Evolutionary conservation across 2,329 filamentous ascomycete genomes (phyloP).

Genomic region (Leptographium procerum): DNA sequence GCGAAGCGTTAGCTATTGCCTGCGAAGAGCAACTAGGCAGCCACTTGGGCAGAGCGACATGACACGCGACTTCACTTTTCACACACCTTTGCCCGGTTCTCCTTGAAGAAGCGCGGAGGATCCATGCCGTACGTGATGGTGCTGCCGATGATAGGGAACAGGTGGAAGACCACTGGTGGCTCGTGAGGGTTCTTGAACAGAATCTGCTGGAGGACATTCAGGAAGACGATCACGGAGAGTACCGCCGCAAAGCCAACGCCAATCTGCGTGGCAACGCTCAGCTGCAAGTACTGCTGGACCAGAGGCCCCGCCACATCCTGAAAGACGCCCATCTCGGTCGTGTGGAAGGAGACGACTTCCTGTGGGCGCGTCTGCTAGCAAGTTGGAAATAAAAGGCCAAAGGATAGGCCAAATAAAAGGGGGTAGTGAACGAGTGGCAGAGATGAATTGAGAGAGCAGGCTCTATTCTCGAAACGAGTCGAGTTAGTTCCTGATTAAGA

Average conservation of each 20-base stretch:
- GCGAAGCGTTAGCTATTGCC: not conserved
- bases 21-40: not conserved
- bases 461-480: not conserved
- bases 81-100: conserved; percentile 53
- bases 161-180: conserved; percentile 71
- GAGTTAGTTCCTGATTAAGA: not conserved
- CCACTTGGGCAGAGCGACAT: not conserved
- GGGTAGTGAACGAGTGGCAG: not conserved
- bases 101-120: conserved; percentile 76
- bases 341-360: not conserved
- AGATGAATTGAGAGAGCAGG: not conserved
- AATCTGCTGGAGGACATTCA: conserved; percentile 74
- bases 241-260: conserved; percentile 30
- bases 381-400: not conserved
- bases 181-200: conserved; percentile 74
- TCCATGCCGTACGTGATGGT: conserved; percentile 94
- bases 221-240: conserved; percentile 46
- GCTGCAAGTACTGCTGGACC: conserved; percentile 36
- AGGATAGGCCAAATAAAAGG: not conserved
- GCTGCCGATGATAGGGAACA: conserved; percentile 75
- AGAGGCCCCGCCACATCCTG: conserved; percentile 39
- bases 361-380: not conserved
- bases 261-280: conserved; percentile 37
- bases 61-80: too few species aligned
- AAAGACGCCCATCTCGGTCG: conserved; percentile 39